phyloP scores from a whole-genome alignment of 805 yeast species.

The Danielia reshetovae region DNA sequence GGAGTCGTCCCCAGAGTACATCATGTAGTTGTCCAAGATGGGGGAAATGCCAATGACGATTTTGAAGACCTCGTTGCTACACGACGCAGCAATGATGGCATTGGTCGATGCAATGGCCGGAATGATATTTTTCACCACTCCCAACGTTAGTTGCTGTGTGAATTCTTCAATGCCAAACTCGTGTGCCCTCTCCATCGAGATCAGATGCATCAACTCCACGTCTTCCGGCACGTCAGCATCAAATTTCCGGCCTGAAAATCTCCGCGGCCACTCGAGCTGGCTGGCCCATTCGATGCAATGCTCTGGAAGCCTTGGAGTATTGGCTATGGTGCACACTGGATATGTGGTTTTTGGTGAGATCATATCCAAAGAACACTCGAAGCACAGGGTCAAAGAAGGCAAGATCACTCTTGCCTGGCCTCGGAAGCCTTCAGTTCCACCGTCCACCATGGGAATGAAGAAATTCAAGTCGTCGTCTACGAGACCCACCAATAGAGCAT shows the following conservation, averaged over 20 bases:
- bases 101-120: slow-evolving; percentile 95
- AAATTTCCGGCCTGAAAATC: slow-evolving; percentile 43
- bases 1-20: slow-evolving; percentile 80
- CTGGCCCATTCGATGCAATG: slow-evolving; percentile 93
- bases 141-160: slow-evolving; percentile 66
- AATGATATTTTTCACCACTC: slow-evolving; percentile 86
- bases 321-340: slow-evolving; percentile 92
- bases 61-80: slow-evolving; percentile 84
- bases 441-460: slow-evolving; percentile 65
- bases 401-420: slow-evolving; percentile 87
- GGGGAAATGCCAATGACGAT: slow-evolving; percentile 69
- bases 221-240: slow-evolving; percentile 70
- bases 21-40: slow-evolving; percentile 69
- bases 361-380: slow-evolving; percentile 84
- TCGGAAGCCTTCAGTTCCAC: slow-evolving; percentile 92
- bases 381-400: slow-evolving; percentile 85
- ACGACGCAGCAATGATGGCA: slow-evolving; percentile 84
- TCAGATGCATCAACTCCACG: slow-evolving; percentile 56
- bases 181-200: slow-evolving; percentile 56
- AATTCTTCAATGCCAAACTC: slow-evolving; percentile 72
- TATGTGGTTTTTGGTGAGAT: slow-evolving; percentile 61
- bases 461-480: slow-evolving; percentile 44
- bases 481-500: slow-evolving; percentile 58
- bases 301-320: slow-evolving; percentile 90
- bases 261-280: slow-evolving; percentile 66